Evolutionary conservation across 2,329 filamentous ascomycete genomes (phyloP).

Genomic region (Septoria petroselini): DNA sequence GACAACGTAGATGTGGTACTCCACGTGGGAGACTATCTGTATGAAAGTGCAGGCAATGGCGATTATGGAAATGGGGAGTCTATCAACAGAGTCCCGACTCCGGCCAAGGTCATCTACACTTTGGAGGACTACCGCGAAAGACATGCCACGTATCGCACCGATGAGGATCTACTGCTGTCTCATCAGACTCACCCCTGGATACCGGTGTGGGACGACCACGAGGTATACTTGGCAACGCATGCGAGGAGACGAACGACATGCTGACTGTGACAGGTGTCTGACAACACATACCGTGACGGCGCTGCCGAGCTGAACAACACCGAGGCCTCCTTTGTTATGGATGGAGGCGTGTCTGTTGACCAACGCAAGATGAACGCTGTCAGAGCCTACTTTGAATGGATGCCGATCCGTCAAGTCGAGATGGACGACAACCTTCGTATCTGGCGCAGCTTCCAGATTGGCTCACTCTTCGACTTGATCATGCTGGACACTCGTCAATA

Average conservation of each 20-base stretch:
- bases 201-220: constrained; percentile 25
- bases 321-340: constrained; percentile 60
- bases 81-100: constrained; percentile 53
- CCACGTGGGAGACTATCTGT: constrained; percentile 58
- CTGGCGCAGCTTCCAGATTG: constrained; percentile 65
- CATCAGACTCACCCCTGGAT: constrained; percentile 62
- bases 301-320: constrained; percentile 62
- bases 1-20: constrained; percentile 50
- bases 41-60: constrained; percentile 53
- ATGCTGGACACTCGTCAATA: constrained; percentile 69
- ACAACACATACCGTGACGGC: constrained; percentile 65
- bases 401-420: constrained; percentile 60
- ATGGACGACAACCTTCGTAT: constrained; percentile 68
- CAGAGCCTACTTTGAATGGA: constrained; percentile 62
- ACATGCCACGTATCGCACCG: constrained; percentile 59
- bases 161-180: constrained; percentile 56
- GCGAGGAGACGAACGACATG: not conserved
- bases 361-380: constrained; percentile 72
- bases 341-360: constrained; percentile 61
- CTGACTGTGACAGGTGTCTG: constrained; percentile 48
- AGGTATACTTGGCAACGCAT: constrained; percentile 26
- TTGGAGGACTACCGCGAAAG: constrained; percentile 60
- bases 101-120: constrained; percentile 52
- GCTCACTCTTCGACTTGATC: constrained; percentile 63
- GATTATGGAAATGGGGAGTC: constrained; percentile 49